Percentiles rank a stretch among this genome's conserved stretches.
Conservation (phyloP, 768 basidiomycete species). For the Lactarius hengduanensis region DNA sequence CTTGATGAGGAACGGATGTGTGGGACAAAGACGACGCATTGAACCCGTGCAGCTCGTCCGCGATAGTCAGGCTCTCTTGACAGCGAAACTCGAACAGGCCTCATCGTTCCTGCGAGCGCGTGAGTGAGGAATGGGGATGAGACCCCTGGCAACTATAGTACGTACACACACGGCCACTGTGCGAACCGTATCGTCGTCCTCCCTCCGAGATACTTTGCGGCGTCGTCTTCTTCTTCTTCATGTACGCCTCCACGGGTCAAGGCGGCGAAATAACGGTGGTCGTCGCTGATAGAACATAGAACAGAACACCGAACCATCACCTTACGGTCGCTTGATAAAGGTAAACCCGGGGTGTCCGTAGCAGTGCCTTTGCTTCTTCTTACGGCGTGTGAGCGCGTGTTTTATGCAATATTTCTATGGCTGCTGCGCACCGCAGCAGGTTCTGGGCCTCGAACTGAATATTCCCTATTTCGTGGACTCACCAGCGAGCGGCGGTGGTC, state of each 20-base stretch:
- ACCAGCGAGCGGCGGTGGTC: not conserved
- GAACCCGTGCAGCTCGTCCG: constrained; percentile 28
- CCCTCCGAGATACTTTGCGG: not conserved
- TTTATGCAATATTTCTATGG: not conserved
- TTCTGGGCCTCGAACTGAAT: constrained; percentile 36
- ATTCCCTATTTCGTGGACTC: constrained; percentile 35
- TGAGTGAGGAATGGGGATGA: not conserved
- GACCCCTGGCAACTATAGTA: not conserved
- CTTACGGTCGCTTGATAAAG: constrained; percentile 3
- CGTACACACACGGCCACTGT: not conserved
- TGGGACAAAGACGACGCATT: constrained; percentile 30
- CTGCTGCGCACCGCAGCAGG: constrained; percentile 31
- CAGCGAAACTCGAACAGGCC: not conserved
- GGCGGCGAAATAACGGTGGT: not conserved
- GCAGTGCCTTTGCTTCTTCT: not conserved
- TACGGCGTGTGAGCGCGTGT: not conserved
- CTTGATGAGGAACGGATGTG: constrained; percentile 37
- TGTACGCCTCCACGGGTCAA: constrained; percentile 7
- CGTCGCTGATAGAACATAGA: constrained; percentile 2
- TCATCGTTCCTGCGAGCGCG: not conserved
- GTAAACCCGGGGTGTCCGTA: constrained; percentile 2
- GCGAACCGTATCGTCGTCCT: not conserved
- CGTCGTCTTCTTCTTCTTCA: not conserved
- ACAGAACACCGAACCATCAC: not conserved
- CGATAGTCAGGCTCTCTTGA: constrained; percentile 33